Evolutionary conservation across 202 grass and related monocot species (phyloP).

Genomic region (Saccharum hybrid): DNA sequence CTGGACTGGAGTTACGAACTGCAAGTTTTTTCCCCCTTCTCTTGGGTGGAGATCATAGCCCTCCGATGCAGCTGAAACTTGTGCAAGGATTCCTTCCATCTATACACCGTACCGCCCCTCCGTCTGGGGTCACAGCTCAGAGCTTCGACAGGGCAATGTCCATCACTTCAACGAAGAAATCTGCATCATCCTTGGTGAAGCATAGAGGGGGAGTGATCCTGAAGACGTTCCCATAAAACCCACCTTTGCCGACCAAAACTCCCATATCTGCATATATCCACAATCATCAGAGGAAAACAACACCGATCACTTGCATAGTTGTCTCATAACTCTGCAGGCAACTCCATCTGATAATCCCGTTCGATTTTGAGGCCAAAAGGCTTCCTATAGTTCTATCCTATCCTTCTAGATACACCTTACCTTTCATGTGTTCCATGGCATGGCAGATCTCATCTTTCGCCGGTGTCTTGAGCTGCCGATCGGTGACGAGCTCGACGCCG

Average conservation of each 20-base stretch:
- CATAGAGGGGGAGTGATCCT: slow-evolving; percentile 91
- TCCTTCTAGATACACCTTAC: slow-evolving; percentile 7
- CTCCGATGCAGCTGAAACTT: background rate
- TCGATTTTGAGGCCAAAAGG: background rate
- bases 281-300: background rate
- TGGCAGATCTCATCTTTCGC: slow-evolving; percentile 73
- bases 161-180: slow-evolving; percentile 72
- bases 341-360: background rate
- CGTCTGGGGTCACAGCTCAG: slow-evolving; percentile 36
- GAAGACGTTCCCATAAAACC: slow-evolving; percentile 90
- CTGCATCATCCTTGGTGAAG: slow-evolving; percentile 72
- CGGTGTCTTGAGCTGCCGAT: slow-evolving; percentile 75
- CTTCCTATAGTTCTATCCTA: too few species aligned
- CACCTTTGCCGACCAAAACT: slow-evolving; percentile 85
- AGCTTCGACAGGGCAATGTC: slow-evolving; percentile 73
- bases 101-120: background rate
- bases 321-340: too few species aligned
- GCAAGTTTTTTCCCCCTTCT: background rate
- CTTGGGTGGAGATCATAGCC: background rate
- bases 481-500: slow-evolving; percentile 79
- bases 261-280: slow-evolving; percentile 66
- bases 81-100: background rate
- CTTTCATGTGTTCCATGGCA: slow-evolving; percentile 86
- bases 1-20: background rate
- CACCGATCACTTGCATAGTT: background rate